phyloP scores from a whole-genome alignment of 1,284 basidiomycete species.

The Trichosporon asahii region DNA sequence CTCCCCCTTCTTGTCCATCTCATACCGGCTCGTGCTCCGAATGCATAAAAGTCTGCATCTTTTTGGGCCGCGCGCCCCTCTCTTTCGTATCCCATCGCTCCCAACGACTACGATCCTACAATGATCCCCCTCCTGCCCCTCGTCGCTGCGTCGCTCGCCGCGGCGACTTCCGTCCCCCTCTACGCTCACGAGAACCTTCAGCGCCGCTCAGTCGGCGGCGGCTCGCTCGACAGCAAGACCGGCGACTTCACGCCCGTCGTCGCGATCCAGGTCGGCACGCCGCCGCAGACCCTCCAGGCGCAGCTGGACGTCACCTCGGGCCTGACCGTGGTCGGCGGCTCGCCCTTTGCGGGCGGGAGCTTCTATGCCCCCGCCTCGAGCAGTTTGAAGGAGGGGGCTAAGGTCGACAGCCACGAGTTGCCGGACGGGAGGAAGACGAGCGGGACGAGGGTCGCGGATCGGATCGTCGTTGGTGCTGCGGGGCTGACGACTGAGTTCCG shows the following conservation, averaged over 20 bases:
- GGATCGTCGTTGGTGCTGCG: neutral
- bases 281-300: neutral
- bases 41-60: neutral
- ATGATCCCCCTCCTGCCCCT: neutral
- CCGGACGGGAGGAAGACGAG: neutral
- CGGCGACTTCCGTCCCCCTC: neutral
- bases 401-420: neutral
- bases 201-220: conserved; percentile 5
- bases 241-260: neutral
- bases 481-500: neutral
- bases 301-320: neutral
- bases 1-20: no score
- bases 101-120: neutral
- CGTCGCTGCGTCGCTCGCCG: neutral
- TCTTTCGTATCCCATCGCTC: neutral
- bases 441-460: neutral
- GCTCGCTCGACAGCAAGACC: neutral
- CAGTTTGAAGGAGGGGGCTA: neutral
- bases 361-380: neutral
- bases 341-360: neutral
- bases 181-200: neutral
- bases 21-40: no score
- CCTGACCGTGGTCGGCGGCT: neutral
- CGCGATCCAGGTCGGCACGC: neutral
- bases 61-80: neutral